phyloP scores from a whole-genome alignment of 2,329 filamentous ascomycete genomes.

The Exophiala sideris region DNA sequence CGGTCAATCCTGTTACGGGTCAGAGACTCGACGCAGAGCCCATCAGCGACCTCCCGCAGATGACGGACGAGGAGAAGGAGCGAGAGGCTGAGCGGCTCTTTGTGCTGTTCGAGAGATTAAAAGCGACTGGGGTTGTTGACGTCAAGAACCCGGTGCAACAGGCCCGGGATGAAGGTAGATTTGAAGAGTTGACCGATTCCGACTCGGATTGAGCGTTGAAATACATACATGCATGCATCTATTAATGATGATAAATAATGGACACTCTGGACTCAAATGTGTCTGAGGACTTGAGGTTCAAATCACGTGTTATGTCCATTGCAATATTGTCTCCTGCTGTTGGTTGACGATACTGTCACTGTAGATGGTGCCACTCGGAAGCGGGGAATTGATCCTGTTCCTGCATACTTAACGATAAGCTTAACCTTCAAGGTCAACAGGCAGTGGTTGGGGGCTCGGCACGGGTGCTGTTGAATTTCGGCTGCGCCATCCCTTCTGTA shows the following conservation, averaged over 20 bases:
- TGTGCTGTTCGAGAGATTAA: constrained; percentile 84
- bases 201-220: constrained; percentile 3
- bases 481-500: not conserved
- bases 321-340: not conserved
- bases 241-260: too few relatives aligned
- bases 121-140: constrained; percentile 69
- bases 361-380: constrained; percentile 24
- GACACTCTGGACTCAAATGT: too few relatives aligned
- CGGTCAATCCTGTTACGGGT: constrained; percentile 81
- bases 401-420: constrained; percentile 11
- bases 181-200: constrained; percentile 46
- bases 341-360: not conserved
- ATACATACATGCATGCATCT: too few relatives aligned
- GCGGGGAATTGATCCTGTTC: constrained; percentile 2
- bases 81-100: constrained; percentile 85
- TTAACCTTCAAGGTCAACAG: not conserved
- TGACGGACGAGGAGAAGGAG: constrained; percentile 91
- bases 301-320: too few relatives aligned
- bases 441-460: constrained; percentile 1
- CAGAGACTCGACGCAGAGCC: constrained; percentile 64
- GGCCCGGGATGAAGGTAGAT: constrained; percentile 65
- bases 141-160: constrained; percentile 75
- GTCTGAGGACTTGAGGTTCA: too few relatives aligned
- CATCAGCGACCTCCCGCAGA: constrained; percentile 56
- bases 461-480: not conserved